Base-by-base conservation (phyloP, 352 stramenopile species). In the Globisporangium camurandrum region DNA sequence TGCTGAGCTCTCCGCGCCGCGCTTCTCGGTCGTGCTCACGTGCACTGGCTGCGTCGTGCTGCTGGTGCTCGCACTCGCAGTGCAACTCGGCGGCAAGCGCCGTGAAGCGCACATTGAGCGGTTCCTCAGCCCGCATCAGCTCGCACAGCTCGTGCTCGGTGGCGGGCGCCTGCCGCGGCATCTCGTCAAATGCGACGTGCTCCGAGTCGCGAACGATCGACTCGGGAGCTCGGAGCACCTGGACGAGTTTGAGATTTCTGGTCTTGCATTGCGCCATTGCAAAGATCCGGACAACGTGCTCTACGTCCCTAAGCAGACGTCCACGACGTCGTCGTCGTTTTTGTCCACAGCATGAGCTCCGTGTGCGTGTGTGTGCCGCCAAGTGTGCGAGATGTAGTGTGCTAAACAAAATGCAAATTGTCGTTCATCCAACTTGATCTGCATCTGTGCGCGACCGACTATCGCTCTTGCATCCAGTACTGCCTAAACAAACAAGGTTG, bases 231-330 rank as follows among this genome's bases (percentile, higher is more conserved):
- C 71, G 10, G 69, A 81, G 62, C 49, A 76, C 40, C 58, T 84
- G 6, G 62, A 75, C 47, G 64, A 76, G 46, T 84, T 84, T 30
- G 71, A 84, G 59, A 73, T 84, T 39, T 66, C 58, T 7, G 71
- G 69, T 7, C 46, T 84, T 8, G 65, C 67, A 10, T 54, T 84
- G 8, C 58, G 65, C 9, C 69, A 81, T 56, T 61, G 68, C 24
- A 53, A 60, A 4, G 60, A 62, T 16, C 68, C 67, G 11, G 63
- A 49, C 4, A 71, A 75, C 38, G 66, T 79, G 23, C 45, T 82
- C 38, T 43, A 56, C 26, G 46, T 60, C 11, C 51, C 54, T 30
- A 41, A 46, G 31, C 41, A 31, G 38, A 37, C 20, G 20, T 43
- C 30, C 5, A 56, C 42, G 24, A 26, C 19, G 30, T 53, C 46